These are phyloP conservation scores for Paraconiothyrium sp. DNA, from an alignment of 2,329 filamentous ascomycete species.

Conservation along the genomic window DNA sequence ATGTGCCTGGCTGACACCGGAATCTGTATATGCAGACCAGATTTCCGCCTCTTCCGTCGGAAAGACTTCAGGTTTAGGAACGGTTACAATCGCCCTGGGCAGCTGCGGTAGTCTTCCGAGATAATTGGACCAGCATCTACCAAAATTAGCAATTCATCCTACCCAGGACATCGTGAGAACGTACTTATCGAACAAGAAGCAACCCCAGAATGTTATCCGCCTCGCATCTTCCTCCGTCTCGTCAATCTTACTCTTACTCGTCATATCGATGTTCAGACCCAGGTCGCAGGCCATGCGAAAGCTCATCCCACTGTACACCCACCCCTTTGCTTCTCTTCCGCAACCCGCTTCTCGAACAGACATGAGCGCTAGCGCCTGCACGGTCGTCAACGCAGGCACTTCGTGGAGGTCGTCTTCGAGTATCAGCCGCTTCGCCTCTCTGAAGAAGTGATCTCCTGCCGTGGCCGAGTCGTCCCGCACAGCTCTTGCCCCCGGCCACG, in stretches of 20 bases:
- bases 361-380: conserved; percentile 94
- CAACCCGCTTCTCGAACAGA: conserved; percentile 96
- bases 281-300: conserved; percentile 97
- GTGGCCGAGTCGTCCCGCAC: conserved; percentile 79
- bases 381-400: conserved; percentile 84
- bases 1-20: conserved; percentile 75
- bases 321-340: conserved; percentile 91
- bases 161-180: conserved; percentile 22
- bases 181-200: conserved; percentile 94
- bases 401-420: conserved; percentile 94
- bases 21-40: conserved; percentile 91
- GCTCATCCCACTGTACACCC: conserved; percentile 98
- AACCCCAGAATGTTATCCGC: conserved; percentile 95
- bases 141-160: conserved; percentile 16
- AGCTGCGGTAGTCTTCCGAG: conserved; percentile 90
- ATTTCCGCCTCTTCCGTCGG: conserved; percentile 84
- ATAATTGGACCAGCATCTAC: conserved; percentile 92
- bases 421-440: conserved; percentile 88
- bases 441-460: conserved; percentile 95
- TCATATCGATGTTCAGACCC: conserved; percentile 82
- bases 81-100: conserved; percentile 79
- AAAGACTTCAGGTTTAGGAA: conserved; percentile 90
- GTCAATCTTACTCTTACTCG: conserved; percentile 65
- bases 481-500: conserved; percentile 74
- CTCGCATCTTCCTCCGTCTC: conserved; percentile 90